phyloP scores from a whole-genome alignment of 768 basidiomycete species.

The Russula dissimulans region DNA sequence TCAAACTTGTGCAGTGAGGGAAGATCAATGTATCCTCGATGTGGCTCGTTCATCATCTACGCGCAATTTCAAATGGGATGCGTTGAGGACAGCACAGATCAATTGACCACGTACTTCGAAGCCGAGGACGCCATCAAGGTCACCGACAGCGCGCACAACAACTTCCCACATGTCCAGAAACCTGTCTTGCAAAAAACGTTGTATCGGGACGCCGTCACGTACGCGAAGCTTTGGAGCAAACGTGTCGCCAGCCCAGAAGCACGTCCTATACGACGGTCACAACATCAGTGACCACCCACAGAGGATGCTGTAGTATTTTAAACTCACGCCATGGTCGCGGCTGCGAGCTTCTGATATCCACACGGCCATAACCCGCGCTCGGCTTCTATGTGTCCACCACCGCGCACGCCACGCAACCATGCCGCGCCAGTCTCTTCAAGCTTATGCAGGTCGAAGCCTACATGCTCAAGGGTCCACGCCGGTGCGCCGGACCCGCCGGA shows the following conservation, averaged over 20 bases:
- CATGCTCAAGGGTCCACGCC: conserved; percentile 84
- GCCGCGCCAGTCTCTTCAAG: conserved; percentile 31
- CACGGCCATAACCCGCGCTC: conserved; percentile 89
- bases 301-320: no score
- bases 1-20: conserved; percentile 78
- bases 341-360: conserved; percentile 89
- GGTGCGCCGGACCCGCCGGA: conserved; percentile 94
- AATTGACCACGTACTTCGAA: conserved; percentile 57
- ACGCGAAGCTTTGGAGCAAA: conserved; percentile 71
- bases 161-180: conserved; percentile 71
- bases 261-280: conserved; percentile 44
- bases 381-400: conserved; percentile 63
- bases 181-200: conserved; percentile 72
- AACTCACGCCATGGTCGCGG: conserved; percentile 83
- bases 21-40: conserved; percentile 83
- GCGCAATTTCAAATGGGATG: not conserved
- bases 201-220: conserved; percentile 52
- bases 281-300: not conserved
- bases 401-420: conserved; percentile 79
- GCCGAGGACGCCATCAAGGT: conserved; percentile 73
- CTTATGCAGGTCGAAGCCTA: conserved; percentile 74
- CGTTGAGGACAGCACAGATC: not conserved
- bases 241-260: conserved; percentile 87
- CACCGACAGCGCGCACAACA: conserved; percentile 59
- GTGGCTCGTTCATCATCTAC: conserved; percentile 91